phyloP scores from a whole-genome alignment of 495 filamentous ascomycete genomes.

The Penicillium chermesinum region DNA sequence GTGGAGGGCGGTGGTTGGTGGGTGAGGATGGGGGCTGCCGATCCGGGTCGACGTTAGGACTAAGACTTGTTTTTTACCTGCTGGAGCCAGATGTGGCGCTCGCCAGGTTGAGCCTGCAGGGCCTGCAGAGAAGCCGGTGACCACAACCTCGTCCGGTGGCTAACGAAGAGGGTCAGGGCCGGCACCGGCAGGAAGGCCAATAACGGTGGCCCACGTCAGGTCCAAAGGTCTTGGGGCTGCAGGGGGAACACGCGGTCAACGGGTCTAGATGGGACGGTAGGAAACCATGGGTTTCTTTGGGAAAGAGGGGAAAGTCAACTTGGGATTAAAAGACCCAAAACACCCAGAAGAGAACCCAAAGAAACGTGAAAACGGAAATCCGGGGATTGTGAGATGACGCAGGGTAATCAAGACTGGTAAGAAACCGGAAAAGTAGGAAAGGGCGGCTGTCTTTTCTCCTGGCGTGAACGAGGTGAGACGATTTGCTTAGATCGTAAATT shows the following conservation, averaged over 20 bases:
- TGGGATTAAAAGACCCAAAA: background rate
- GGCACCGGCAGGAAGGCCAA: slow-evolving; percentile 27
- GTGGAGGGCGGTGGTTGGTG: slow-evolving; percentile 21
- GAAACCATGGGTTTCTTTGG: slow-evolving; percentile 4
- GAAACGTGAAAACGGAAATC: background rate
- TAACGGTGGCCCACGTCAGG: slow-evolving; percentile 41
- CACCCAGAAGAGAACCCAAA: slow-evolving; percentile 6
- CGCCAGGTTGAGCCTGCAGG: slow-evolving; percentile 10
- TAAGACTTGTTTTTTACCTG: slow-evolving; percentile 21
- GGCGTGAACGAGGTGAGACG: too few species aligned
- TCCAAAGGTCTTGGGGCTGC: slow-evolving; percentile 19
- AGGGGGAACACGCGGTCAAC: slow-evolving; percentile 20
- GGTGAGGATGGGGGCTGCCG: slow-evolving; percentile 20
- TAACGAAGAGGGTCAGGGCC: slow-evolving; percentile 26
- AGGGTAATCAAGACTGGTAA: background rate
- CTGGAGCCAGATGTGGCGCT: slow-evolving; percentile 18
- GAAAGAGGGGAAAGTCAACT: slow-evolving; percentile 2
- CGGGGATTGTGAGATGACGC: background rate
- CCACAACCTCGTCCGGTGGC: slow-evolving; percentile 24
- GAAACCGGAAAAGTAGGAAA: background rate
- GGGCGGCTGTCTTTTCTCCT: too few species aligned
- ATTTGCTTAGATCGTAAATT: too few species aligned
- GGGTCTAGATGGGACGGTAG: slow-evolving; percentile 21
- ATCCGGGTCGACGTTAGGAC: slow-evolving; percentile 28
- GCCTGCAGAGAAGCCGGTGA: slow-evolving; percentile 29